A percentile compares a stretch with the other conserved stretches of the same genome.
Evolutionary conservation across 2,329 filamentous ascomycete species (phyloP).

Genomic region (Epichloe sp.): DNA sequence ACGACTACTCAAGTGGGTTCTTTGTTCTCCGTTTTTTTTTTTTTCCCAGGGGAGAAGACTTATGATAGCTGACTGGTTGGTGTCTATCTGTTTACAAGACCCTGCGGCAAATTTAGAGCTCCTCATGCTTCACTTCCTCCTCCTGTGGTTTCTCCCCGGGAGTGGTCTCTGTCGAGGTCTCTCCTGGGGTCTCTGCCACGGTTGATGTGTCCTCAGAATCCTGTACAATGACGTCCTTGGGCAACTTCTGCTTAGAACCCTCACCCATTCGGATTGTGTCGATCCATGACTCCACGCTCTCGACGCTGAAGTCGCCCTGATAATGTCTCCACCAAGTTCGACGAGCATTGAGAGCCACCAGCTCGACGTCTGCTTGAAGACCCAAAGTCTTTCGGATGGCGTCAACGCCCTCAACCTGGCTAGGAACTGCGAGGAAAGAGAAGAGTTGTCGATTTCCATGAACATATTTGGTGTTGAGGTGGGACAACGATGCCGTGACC

Average conservation of each 20-base stretch:
- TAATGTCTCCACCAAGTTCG: constrained; percentile 77
- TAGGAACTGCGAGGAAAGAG: constrained; percentile 67
- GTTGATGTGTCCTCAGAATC: constrained; percentile 19
- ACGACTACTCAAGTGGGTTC: background rate
- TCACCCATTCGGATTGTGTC: constrained; percentile 87
- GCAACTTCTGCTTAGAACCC: constrained; percentile 63
- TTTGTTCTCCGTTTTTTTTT: background rate
- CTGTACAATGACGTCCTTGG: constrained; percentile 37
- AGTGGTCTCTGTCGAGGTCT: constrained; percentile 11
- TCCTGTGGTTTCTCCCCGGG: constrained; percentile 15
- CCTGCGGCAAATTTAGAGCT: constrained; percentile 25
- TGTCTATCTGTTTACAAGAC: background rate
- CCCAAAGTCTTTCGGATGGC: constrained; percentile 40
- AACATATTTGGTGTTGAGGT: constrained; percentile 64
- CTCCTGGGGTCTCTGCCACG: background rate
- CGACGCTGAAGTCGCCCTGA: constrained; percentile 43
- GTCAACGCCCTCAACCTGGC: constrained; percentile 22
- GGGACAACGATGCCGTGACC: constrained; percentile 51
- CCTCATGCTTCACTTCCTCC: constrained; percentile 29
- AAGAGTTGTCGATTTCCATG: constrained; percentile 57
- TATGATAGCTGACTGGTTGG: background rate
- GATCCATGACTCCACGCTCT: constrained; percentile 69
- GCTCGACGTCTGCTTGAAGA: constrained; percentile 48
- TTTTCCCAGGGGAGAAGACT: background rate
- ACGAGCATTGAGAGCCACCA: constrained; percentile 76